Base-by-base conservation (phyloP, 2,329 filamentous ascomycete genomes). In the Talaromyces amestolkiae region DNA sequence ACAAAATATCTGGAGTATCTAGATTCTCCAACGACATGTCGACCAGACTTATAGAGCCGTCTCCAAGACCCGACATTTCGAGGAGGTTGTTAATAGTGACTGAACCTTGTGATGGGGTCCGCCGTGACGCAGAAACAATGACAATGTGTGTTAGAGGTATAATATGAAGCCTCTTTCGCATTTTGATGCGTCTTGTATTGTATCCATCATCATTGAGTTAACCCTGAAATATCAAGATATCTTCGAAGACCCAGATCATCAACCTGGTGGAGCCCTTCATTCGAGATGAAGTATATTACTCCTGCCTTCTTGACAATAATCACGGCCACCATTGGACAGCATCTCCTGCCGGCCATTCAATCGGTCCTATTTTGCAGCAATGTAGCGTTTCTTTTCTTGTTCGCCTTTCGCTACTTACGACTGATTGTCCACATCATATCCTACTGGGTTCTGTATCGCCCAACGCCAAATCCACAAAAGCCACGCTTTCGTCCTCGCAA, bases 401-500 rank as follows among this genome's bases (percentile, higher is more conserved):
- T 83, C 64, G 2, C 73, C 22, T 81, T 81, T 69, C 75, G 84
- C 0, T 86, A 86, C 67, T 63, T 78, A 0, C 80, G 83, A 1
- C 74, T 84, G 0, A 45, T 83, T 0, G 77, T 81, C 33, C 78
- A 84, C 69, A 60, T 80, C 1, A 31, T 81, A 1, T 78, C 76
- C 0, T 82, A 78, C 58, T 78, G 74, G 68, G 54, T 73, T 13
- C 24, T 71, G 0, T 85, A 84, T 67, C 69, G 69, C 0, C 77
- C 83, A 4, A 69, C 74, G 0, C 68, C 72, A 0, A 65, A 75
- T 0, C 70, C 68, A 0, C 31, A 19, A 0, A 69, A 73, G 2
- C 79, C 82, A 0, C 70, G 59, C 0, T 78, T 79, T 66, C 69
- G 66, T 6, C 69, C 71, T 3, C 60, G 65, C 1, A 81, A 87